phyloP scores from a whole-genome alignment of 345 rosid species.

The Turnera subulata region DNA sequence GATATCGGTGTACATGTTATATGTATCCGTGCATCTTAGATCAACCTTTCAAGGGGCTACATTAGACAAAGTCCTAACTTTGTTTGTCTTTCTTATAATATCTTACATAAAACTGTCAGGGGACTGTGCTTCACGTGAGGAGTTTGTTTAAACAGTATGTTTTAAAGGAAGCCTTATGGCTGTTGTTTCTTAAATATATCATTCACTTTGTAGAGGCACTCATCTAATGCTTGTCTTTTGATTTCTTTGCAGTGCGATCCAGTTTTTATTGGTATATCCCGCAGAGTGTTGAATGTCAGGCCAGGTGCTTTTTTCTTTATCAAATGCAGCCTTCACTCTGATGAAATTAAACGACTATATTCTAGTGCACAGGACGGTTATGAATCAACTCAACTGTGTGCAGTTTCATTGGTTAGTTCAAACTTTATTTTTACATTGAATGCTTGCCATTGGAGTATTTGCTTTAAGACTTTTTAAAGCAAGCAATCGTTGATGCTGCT shows the following conservation, averaged over 20 bases:
- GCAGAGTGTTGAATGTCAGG: slow-evolving; percentile 68
- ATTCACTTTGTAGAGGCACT: not conserved
- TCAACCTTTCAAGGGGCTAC: no score
- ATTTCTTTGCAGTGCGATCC: slow-evolving; percentile 48
- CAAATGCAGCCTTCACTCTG: slow-evolving; percentile 60
- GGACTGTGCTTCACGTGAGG: no score
- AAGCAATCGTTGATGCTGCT: no score
- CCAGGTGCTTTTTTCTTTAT: slow-evolving; percentile 84
- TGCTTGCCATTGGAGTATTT: not conserved
- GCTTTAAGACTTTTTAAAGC: no score
- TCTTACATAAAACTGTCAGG: no score
- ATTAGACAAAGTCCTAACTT: no score
- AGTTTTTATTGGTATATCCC: slow-evolving; percentile 69
- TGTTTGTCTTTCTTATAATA: no score
- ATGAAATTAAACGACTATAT: slow-evolving; percentile 64
- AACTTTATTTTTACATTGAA: not conserved
- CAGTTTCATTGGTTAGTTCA: slow-evolving; percentile 59
- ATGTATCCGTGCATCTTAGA: no score
- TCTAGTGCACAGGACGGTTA: slow-evolving; percentile 75
- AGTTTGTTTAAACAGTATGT: no score
- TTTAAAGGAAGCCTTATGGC: no score
- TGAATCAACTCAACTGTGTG: slow-evolving; percentile 78
- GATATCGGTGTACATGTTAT: no score
- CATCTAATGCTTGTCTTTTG: not conserved
- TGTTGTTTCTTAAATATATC: no score